Conservation (phyloP, 1,139 yeast genomes). For the Wickerhamiella pararugosa region DNA sequence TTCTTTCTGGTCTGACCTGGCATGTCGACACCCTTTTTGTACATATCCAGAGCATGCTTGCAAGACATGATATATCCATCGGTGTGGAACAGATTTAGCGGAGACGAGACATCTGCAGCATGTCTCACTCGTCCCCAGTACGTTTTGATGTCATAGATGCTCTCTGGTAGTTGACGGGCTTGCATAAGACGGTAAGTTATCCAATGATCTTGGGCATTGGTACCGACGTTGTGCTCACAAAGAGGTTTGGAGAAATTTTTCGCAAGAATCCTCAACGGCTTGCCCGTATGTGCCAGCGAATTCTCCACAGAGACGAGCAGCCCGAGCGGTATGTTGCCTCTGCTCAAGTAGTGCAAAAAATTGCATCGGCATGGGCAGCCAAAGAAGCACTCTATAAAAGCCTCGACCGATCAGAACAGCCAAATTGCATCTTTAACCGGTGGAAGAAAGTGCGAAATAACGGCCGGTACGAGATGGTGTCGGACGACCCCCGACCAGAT, state of each 20-base stretch:
- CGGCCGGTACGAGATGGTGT: constrained; percentile 11
- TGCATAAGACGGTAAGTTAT: background rate
- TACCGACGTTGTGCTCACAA: constrained; percentile 39
- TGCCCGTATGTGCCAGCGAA: constrained; percentile 32
- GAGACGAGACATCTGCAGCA: constrained; percentile 86
- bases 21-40: constrained; percentile 55
- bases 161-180: constrained; percentile 11
- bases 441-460: constrained; percentile 30
- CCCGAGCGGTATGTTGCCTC: constrained; percentile 15
- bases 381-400: constrained; percentile 66
- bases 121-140: constrained; percentile 92
- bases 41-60: constrained; percentile 50
- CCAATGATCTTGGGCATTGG: constrained; percentile 37
- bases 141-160: constrained; percentile 38
- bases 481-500: constrained; percentile 24
- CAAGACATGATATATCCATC: constrained; percentile 48
- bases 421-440: constrained; percentile 36
- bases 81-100: constrained; percentile 66
- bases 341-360: constrained; percentile 20
- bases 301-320: constrained; percentile 39
- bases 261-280: constrained; percentile 21
- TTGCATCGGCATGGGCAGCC: constrained; percentile 59
- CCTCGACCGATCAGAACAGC: constrained; percentile 36
- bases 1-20: constrained; percentile 21
- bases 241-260: constrained; percentile 36